phyloP scores from a whole-genome alignment of 306 rosid species.

The Echinosophora koreensis region DNA sequence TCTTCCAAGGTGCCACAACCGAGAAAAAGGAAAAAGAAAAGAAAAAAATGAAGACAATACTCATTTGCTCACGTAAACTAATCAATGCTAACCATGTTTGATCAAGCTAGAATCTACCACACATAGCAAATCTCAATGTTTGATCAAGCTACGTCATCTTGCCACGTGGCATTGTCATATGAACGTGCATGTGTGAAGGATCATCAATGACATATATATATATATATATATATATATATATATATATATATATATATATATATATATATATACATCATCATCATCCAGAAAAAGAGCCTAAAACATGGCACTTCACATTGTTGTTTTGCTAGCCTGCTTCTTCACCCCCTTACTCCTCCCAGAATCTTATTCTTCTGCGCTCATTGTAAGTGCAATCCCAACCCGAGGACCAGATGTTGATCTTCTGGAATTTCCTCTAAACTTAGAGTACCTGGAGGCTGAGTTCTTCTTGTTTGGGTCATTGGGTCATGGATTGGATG shows the following conservation, averaged over 20 bases:
- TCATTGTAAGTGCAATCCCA: conserved; percentile 23
- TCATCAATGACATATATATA: too few relatives aligned
- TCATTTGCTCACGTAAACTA: background rate
- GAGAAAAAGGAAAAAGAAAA: background rate
- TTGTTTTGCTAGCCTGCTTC: conserved; percentile 36
- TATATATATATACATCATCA: background rate
- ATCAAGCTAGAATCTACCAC: background rate
- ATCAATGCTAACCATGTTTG: background rate
- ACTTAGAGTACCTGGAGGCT: conserved; percentile 75
- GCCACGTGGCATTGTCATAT: conserved; percentile 13
- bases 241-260: too few relatives aligned
- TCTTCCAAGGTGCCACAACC: background rate
- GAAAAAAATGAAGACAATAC: background rate
- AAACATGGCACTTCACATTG: conserved; percentile 43
- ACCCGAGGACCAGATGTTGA: conserved; percentile 45
- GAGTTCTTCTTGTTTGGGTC: conserved; percentile 75
- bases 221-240: too few relatives aligned
- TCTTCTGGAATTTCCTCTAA: conserved; percentile 63
- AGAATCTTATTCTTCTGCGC: conserved; percentile 10
- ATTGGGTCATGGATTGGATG: conserved; percentile 67
- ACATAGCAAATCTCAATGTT: background rate
- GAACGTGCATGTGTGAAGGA: background rate
- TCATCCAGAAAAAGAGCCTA: background rate
- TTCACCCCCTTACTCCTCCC: conserved; percentile 43
- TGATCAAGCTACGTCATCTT: background rate